Percentiles rank a stretch among this genome's conserved stretches.
Conservation (phyloP, 352 stramenopile species). For the Phytophthora chlamydospora region DNA sequence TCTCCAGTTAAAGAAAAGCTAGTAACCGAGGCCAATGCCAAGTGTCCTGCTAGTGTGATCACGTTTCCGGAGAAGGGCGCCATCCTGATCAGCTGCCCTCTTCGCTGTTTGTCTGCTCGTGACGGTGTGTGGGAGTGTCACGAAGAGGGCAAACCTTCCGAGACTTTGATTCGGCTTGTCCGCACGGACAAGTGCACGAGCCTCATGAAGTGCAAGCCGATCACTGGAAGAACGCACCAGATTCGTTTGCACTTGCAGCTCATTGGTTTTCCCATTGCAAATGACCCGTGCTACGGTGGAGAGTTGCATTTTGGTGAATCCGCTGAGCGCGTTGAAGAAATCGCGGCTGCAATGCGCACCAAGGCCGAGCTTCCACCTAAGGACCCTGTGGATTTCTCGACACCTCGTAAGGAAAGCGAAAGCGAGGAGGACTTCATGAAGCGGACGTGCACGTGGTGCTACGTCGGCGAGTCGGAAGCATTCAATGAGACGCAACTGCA, state of each 20-base stretch:
- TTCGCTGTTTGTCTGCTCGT: conserved; percentile 82
- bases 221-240: conserved; percentile 97
- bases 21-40: conserved; percentile 40
- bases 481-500: conserved; percentile 89
- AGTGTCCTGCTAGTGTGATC: conserved; percentile 55
- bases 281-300: conserved; percentile 97
- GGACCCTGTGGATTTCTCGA: conserved; percentile 60
- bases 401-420: conserved; percentile 59
- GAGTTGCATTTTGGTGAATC: conserved; percentile 91
- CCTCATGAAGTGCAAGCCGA: conserved; percentile 92
- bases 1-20: conserved; percentile 45
- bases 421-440: conserved; percentile 76
- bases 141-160: conserved; percentile 76
- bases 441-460: conserved; percentile 82
- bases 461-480: conserved; percentile 60
- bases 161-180: conserved; percentile 77
- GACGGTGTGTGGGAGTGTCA: conserved; percentile 88
- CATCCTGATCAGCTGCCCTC: conserved; percentile 84
- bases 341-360: conserved; percentile 46
- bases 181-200: conserved; percentile 70
- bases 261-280: conserved; percentile 94
- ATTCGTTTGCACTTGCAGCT: conserved; percentile 97
- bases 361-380: conserved; percentile 44
- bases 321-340: conserved; percentile 46
- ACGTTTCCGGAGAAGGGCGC: conserved; percentile 54